phyloP scores from a whole-genome alignment of 2,329 filamentous ascomycete genomes.

The Eutypella sp. region DNA sequence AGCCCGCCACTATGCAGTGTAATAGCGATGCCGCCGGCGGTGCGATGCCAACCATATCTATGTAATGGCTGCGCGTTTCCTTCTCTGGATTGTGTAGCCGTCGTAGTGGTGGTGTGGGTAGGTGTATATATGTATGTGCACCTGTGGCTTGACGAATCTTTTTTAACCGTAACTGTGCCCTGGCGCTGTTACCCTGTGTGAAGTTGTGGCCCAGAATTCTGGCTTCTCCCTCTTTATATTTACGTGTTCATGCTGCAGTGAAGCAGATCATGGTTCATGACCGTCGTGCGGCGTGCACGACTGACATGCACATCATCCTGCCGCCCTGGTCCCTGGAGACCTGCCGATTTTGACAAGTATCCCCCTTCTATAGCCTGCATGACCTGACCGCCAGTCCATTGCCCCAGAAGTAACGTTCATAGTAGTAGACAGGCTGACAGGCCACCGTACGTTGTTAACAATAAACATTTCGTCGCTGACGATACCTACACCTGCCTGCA shows the following conservation, averaged over 20 bases:
- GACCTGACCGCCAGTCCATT: constrained; percentile 47
- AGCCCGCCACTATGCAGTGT: not conserved
- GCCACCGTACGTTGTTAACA: constrained; percentile 18
- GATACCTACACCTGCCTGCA: no score
- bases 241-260: constrained; percentile 16
- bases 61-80: no score
- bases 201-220: not conserved
- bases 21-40: not conserved
- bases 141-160: not conserved
- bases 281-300: constrained; percentile 27
- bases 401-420: constrained; percentile 23
- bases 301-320: constrained; percentile 19
- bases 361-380: constrained; percentile 24
- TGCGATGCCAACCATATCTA: no score
- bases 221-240: constrained; percentile 6
- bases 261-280: constrained; percentile 38
- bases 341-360: constrained; percentile 13
- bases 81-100: no score
- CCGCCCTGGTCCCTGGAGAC: constrained; percentile 21
- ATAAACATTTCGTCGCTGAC: no score
- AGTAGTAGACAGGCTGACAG: constrained; percentile 22
- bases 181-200: not conserved
- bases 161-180: no score
- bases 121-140: not conserved
- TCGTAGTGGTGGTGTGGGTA: no score